Evolutionary conservation across 805 yeast species (phyloP), one percentile per base, ranked within the genome.

Genomic region (Dipodascus geniculatus): DNA sequence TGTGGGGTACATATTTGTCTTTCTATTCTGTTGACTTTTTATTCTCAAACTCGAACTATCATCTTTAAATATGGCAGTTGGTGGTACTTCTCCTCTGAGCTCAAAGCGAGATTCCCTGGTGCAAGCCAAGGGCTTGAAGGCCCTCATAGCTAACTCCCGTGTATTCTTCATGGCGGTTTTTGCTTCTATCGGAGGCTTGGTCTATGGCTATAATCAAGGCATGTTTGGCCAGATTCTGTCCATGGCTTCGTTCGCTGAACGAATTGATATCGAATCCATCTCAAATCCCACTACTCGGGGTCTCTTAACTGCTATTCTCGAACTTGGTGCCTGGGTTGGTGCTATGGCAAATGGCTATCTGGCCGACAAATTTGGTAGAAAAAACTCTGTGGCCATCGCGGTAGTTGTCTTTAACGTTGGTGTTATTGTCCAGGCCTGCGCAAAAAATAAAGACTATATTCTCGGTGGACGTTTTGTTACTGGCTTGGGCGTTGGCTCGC

Each of bases 341-440:
- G 78, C 79, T 4, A 63, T 82, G 38, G 67, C 80, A 14, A 85
- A 85, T 54, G 85, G 87, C 3, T 74, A 60, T 53, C 67, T 81
- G 42, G 74, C 76, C 60, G 87, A 83, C 61, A 71, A 61, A 49
- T 74, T 81, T 56, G 87, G 87, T 23, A 73, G 89, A 64, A 82
- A 79, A 63, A 75, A 78, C 61, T 80, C 85, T 42, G 71, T 83
- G 68, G 79, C 80, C 69, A 63, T 75, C 59, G 87, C 65, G 24
- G 59, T 60, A 19, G 51, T 60, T 22, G 55, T 64, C 14, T 64
- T 64, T 57, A 47, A 51, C 51, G 50, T 65, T 22, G 68, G 68
- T 49, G 68, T 64, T 4, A 54, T 57, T 35, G 51, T 65, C 38
- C 68, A 65, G 50, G 52, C 61, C 24, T 51, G 57, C 53, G 61